A percentile compares a stretch with the other conserved stretches of the same genome.
Evolutionary conservation across 1,284 basidiomycete genomes (phyloP).

Genomic region (Pyrrhoderma lamaoense): DNA sequence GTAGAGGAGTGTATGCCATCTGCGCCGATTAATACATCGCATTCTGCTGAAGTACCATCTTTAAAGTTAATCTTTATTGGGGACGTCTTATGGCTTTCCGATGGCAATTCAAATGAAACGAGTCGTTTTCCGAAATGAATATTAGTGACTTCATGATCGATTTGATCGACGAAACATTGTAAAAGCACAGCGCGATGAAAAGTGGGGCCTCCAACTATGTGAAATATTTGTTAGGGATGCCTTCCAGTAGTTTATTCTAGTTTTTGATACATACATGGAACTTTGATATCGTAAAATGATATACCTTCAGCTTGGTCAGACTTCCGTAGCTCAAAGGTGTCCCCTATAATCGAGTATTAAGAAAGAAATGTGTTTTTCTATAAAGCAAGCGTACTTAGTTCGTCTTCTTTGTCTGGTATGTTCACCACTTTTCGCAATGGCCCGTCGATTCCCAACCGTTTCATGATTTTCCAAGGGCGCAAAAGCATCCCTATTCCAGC

Average conservation of each 20-base stretch:
- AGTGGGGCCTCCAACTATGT: conserved; percentile 34
- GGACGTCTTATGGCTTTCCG: conserved; percentile 11
- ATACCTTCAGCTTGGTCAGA: conserved; percentile 29
- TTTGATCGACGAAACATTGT: conserved; percentile 29
- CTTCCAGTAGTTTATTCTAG: background rate
- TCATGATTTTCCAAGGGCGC: conserved; percentile 29
- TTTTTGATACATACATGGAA: conserved; percentile 25
- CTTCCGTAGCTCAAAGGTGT: conserved; percentile 29
- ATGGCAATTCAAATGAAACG: conserved; percentile 29
- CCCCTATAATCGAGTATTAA: conserved; percentile 11
- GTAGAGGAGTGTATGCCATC: conserved; percentile 36
- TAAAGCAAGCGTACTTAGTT: background rate
- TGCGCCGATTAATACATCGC: conserved; percentile 44
- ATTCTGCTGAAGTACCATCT: conserved; percentile 35
- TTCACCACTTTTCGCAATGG: conserved; percentile 7
- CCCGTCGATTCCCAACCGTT: conserved; percentile 26
- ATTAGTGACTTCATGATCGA: conserved; percentile 27
- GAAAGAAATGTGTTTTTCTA: background rate
- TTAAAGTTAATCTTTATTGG: conserved; percentile 34
- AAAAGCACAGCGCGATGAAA: conserved; percentile 38
- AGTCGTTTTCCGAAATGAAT: conserved; percentile 35
- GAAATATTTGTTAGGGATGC: background rate
- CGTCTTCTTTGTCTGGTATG: background rate
- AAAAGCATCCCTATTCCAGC: conserved; percentile 33
- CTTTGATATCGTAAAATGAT: conserved; percentile 25